Evolutionary conservation across 2,329 filamentous ascomycete genomes (phyloP).

Genomic region (Aspergillus sp.): DNA sequence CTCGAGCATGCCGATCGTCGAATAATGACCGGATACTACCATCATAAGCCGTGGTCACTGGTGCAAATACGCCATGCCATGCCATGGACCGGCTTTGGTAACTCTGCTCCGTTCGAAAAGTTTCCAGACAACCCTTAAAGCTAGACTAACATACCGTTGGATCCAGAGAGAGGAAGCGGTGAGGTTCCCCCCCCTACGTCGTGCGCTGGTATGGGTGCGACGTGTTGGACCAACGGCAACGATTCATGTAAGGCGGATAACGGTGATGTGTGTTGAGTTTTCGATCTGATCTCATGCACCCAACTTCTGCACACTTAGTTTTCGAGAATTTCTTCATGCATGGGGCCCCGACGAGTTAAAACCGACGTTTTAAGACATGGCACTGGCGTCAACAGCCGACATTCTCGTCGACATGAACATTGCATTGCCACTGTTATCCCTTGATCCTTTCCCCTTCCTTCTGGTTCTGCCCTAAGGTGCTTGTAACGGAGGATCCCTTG

Average conservation of each 20-base stretch:
- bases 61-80: too few species aligned
- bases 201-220: background rate
- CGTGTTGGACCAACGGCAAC: background rate
- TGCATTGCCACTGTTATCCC: background rate
- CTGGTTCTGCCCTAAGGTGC: background rate
- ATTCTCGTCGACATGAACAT: background rate
- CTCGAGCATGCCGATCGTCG: background rate
- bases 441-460: background rate
- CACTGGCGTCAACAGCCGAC: too few species aligned
- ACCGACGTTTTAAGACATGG: background rate
- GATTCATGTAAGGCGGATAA: background rate
- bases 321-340: background rate
- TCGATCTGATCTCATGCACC: background rate
- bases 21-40: too few species aligned
- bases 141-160: background rate
- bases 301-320: background rate
- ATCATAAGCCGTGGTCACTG: background rate
- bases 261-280: background rate
- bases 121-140: background rate
- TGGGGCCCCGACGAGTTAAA: background rate
- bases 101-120: background rate
- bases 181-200: background rate
- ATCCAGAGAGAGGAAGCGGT: background rate
- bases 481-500: background rate
- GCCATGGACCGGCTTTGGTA: background rate